Base-by-base conservation (phyloP, 2,329 filamentous ascomycete species). In the Myriosclerotinia scirpicola region DNA sequence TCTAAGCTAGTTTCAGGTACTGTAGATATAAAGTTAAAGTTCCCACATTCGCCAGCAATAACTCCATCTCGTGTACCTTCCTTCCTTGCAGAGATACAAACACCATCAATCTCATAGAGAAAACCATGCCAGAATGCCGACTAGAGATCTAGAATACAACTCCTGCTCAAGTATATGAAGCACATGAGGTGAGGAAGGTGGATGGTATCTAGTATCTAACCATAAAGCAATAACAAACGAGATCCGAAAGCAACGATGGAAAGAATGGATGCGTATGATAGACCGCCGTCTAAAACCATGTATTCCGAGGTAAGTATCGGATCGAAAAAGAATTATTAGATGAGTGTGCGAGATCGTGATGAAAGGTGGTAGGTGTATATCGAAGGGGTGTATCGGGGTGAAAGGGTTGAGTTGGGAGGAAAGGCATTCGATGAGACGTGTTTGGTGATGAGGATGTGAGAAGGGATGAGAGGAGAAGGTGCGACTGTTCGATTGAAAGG, bases 271-370 rank as follows among this genome's bases (percentile, higher is more conserved):
- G 26, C 26, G 55, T 46, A 5, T 46, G 14, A 8, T 26, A 15
- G 55, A 59, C 55, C 55, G 55, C 55, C 40, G 17, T 59, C 55
- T n/a, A 34, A 46, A 46, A 12, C 26, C 26, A 34, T 14, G 11
- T 17, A n/a, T n/a, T 12, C 4, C 15, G 26, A 53, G 26, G 7
- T 3, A 44, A 34, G 20, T 14, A n/a, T 58, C 6, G 22, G 42
- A 34, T 34, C 4, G 30, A 2, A 34, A 34, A 34, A 34, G 30
- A 6, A 34, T 2, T 34, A 34, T 34, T 34, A 34, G 30, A 34
- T 34, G 42, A 17, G 42, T 44, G 17, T 44, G 42, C 42, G 42
- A 44, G 14, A 44, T 34, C 6, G 30, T 34, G 30, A 34, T 34
- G 30, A 34, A 5, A 34, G 30, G 30, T 3, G 30, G 6, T 34